A percentile compares a stretch with the other conserved stretches of the same genome.
phyloP scores from a whole-genome alignment of 345 rosid species.

The Nasturtium officinale region DNA sequence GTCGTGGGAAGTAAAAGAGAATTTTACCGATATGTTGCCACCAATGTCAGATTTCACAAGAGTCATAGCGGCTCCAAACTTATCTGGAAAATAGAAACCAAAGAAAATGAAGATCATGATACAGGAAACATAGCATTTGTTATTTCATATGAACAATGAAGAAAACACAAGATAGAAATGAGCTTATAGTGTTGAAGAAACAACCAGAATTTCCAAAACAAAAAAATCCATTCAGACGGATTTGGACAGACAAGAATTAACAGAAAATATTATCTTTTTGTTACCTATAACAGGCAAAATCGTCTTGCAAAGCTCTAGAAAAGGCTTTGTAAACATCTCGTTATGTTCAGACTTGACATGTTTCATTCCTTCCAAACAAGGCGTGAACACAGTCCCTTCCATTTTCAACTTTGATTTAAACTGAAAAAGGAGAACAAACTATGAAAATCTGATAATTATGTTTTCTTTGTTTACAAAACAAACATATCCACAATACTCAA shows the following conservation, averaged over 20 bases:
- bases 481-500: not conserved
- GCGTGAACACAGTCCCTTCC: slow-evolving; percentile 82
- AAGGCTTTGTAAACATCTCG: slow-evolving; percentile 82
- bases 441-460: slow-evolving; percentile 1
- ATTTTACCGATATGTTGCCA: slow-evolving; percentile 77
- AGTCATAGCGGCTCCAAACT: slow-evolving; percentile 90
- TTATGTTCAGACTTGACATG: slow-evolving; percentile 68
- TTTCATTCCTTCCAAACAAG: slow-evolving; percentile 88
- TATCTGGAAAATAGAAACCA: slow-evolving; percentile 52
- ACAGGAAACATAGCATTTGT: slow-evolving; percentile 13
- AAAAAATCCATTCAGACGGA: not conserved
- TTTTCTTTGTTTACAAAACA: not conserved
- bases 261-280: not conserved
- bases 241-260: not conserved
- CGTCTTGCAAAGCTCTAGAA: slow-evolving; percentile 82
- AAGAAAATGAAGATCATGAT: not conserved
- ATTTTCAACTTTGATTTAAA: slow-evolving; percentile 36
- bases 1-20: too few species aligned
- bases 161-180: not conserved
- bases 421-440: not conserved
- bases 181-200: not conserved
- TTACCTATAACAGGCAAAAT: slow-evolving; percentile 85
- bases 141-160: not conserved
- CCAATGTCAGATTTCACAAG: slow-evolving; percentile 91
- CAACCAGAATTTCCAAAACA: not conserved